phyloP scores from a whole-genome alignment of 2,329 filamentous ascomycete genomes.

The Fusarium illudens region DNA sequence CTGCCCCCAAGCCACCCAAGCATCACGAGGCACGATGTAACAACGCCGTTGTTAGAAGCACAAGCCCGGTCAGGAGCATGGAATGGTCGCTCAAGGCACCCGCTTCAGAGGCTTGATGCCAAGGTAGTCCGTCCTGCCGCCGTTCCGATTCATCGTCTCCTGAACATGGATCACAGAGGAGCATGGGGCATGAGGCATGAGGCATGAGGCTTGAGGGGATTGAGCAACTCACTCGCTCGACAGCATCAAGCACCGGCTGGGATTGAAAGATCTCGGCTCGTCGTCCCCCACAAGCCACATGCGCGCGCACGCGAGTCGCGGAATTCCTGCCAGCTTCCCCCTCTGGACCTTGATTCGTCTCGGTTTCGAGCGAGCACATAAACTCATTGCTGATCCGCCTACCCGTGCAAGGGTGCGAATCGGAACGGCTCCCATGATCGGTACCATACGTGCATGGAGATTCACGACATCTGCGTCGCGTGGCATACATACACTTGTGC shows the following conservation, averaged over 20 bases:
- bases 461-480: constrained; percentile 18
- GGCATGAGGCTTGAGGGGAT: not conserved
- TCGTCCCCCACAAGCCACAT: constrained; percentile 33
- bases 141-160: constrained; percentile 12
- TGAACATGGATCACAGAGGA: constrained; percentile 4
- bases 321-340: constrained; percentile 11
- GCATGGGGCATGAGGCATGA: not conserved
- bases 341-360: constrained; percentile 23
- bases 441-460: constrained; percentile 19
- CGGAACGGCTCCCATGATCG: constrained; percentile 37
- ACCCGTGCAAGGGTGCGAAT: constrained; percentile 31
- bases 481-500: constrained; percentile 12
- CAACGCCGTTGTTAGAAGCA: not conserved
- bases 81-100: not conserved
- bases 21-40: constrained; percentile 1
- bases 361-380: constrained; percentile 21
- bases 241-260: constrained; percentile 3
- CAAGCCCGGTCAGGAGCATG: constrained; percentile 2
- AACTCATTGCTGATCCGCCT: constrained; percentile 30
- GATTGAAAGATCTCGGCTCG: constrained; percentile 30
- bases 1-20: constrained; percentile 1
- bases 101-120: constrained; percentile 8
- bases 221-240: not conserved
- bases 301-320: constrained; percentile 19
- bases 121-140: constrained; percentile 5